Evolutionary conservation across 306 rosid species (phyloP).

Genomic region (Argentina anserina): DNA sequence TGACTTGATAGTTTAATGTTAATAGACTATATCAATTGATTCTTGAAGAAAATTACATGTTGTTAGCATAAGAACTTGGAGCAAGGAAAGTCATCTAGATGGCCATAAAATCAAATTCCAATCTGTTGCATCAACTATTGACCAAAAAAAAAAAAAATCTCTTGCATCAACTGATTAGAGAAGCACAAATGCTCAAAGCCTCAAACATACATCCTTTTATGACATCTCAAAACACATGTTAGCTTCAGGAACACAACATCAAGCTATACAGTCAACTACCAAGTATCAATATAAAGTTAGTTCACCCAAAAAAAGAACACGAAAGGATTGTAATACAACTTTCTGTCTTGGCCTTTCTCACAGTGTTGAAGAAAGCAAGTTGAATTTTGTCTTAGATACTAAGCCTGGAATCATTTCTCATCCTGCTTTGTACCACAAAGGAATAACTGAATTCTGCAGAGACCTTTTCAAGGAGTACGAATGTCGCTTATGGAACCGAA

Average conservation of each 20-base stretch:
- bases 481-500: constrained; percentile 38
- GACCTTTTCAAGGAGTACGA: neutral
- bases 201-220: neutral
- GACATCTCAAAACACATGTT: neutral
- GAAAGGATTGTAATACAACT: neutral
- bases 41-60: too few species aligned
- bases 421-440: neutral
- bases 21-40: too few species aligned
- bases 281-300: neutral
- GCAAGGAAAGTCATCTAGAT: too few species aligned
- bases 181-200: neutral
- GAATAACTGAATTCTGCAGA: neutral
- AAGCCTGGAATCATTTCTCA: neutral
- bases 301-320: neutral
- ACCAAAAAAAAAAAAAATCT: too few species aligned
- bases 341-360: neutral
- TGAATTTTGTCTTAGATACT: neutral
- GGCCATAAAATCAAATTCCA: too few species aligned
- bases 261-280: neutral
- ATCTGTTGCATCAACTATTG: too few species aligned
- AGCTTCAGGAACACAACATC: neutral
- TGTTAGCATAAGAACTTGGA: too few species aligned
- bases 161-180: too few species aligned
- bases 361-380: neutral
- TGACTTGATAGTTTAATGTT: too few species aligned